phyloP scores from a whole-genome alignment of 2,329 filamentous ascomycete genomes.

The Volutella citrinella region DNA sequence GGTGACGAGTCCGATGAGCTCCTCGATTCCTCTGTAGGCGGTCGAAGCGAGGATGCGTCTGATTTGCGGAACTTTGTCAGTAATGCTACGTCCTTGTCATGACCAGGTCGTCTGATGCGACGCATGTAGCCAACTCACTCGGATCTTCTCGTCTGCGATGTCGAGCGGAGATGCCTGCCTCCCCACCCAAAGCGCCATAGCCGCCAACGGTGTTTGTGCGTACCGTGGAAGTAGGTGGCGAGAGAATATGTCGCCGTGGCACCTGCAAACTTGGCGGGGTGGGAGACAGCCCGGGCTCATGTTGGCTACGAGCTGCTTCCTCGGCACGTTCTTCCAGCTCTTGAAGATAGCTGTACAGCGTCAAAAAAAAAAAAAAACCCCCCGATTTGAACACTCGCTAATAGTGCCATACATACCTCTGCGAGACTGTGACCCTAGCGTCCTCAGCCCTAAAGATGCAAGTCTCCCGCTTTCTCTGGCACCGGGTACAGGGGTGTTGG shows the following conservation, averaged over 20 bases:
- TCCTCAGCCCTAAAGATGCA: neutral
- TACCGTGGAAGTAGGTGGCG: no score
- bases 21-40: neutral
- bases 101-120: neutral
- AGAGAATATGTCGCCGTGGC: no score
- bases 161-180: no score
- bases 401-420: neutral
- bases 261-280: no score
- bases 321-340: constrained; percentile 1
- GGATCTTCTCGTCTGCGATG: no score
- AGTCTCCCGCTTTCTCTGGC: neutral
- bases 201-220: no score
- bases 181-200: no score
- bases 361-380: neutral
- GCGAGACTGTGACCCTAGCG: neutral
- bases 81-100: no score
- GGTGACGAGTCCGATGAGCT: neutral
- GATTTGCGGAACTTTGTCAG: neutral
- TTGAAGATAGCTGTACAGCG: constrained; percentile 1
- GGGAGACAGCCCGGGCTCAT: no score
- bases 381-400: neutral
- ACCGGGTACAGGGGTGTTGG: constrained; percentile 1
- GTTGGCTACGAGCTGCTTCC: no score
- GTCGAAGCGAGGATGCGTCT: neutral
- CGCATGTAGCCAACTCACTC: neutral